Evolutionary conservation across 2,329 filamentous ascomycete species (phyloP), one percentile per base, ranked within the genome.

Genomic region (Trichoderma oligosporum): DNA sequence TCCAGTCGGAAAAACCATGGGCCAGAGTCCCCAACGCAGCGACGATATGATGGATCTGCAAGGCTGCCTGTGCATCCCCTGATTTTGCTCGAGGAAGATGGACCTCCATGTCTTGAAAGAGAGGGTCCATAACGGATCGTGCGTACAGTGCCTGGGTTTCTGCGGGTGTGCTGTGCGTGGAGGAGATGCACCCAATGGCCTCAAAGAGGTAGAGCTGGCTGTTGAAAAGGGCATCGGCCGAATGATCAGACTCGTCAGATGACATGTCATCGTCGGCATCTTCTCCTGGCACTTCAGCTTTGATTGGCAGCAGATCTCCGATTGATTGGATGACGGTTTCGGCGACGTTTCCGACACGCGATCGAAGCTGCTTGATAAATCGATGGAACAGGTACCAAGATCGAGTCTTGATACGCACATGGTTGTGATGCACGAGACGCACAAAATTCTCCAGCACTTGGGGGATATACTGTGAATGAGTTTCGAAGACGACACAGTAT

Each of bases 361-460:
- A 78, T 58, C 92, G 84, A 29, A 99, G 79, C 64, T 94, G 90
- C 75, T 93, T 96, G 59, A 96, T 89, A 61, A 97, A 87, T 24
- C 92, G 88, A 66, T 92, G 88, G 76, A 99, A 97, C 1, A 99
- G 82, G 71, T 97, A 99, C 94, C 94, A 99, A 1, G 94, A 96
- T 59, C 94, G 85, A 6, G 88, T 88, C 66, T 91, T 89, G 61
- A 99, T 88, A 66, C 91, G 90, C 60, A 90, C 83, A 66, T 96
- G 88, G 31, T 88, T 82, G 68, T 96, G 91, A 67, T 97, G 95
- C 3, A 94, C 89, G 46, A 97, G 82, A 11, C 86, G 84, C 44
- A 99, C 89, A 71, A 99, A 97, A 68, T 88, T 91, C 67, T 97
- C 91, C 39, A 99, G 79, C 1, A 94, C 91, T 62, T 86, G 87